These are phyloP conservation scores for Arachnomyces sp. DNA, from an alignment of 2,329 filamentous ascomycete species.

Conservation along the genomic window DNA sequence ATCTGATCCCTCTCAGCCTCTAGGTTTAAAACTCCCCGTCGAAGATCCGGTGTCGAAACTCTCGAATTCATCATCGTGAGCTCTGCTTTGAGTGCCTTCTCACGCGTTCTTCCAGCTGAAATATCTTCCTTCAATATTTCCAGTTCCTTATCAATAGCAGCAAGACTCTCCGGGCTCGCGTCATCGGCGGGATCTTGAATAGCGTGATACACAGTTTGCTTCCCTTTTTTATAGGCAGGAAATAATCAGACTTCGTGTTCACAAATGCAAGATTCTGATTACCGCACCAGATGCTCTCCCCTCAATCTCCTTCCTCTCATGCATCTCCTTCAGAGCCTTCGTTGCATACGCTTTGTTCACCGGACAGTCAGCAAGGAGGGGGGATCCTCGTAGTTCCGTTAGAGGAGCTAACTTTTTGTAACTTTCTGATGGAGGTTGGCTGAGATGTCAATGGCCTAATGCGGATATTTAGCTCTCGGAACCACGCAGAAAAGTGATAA, in stretches of 20 bases:
- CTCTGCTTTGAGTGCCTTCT: constrained; percentile 44
- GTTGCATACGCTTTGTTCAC: constrained; percentile 44
- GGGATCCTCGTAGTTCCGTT: too few relatives aligned
- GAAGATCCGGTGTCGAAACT: constrained; percentile 46
- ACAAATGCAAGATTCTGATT: constrained; percentile 1
- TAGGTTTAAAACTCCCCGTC: constrained; percentile 35
- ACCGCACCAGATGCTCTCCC: constrained; percentile 46
- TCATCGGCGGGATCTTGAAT: constrained; percentile 45
- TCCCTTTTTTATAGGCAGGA: constrained; percentile 36
- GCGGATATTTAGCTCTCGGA: neutral
- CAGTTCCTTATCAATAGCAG: constrained; percentile 44
- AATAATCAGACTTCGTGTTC: neutral
- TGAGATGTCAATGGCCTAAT: constrained; percentile 49
- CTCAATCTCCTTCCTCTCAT: constrained; percentile 53
- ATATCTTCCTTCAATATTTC: constrained; percentile 40
- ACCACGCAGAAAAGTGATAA: neutral
- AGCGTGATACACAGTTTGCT: constrained; percentile 56
- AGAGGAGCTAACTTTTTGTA: constrained; percentile 41
- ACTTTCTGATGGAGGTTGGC: constrained; percentile 56
- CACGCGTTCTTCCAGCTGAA: constrained; percentile 35
- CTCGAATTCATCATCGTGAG: constrained; percentile 41
- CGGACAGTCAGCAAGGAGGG: constrained; percentile 1
- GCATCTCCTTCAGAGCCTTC: constrained; percentile 57
- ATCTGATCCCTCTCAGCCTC: constrained; percentile 39
- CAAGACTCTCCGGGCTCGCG: constrained; percentile 41